phyloP scores from a whole-genome alignment of 2,329 filamentous ascomycete genomes.

The Beauveria medogensis region DNA sequence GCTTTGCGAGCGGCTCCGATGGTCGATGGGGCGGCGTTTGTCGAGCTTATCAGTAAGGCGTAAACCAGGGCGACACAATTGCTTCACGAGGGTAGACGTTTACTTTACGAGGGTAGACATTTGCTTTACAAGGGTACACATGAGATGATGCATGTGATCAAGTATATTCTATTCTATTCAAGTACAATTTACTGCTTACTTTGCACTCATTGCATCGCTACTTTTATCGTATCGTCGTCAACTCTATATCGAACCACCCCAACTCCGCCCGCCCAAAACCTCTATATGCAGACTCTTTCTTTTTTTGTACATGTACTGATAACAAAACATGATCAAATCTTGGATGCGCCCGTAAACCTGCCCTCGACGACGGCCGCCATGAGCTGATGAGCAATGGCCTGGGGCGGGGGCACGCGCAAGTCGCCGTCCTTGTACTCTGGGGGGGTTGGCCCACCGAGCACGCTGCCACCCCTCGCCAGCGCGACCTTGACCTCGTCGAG shows the following conservation, averaged over 20 bases:
- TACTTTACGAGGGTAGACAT: background rate
- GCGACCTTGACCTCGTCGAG: conserved; percentile 75
- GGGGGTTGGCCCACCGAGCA: conserved; percentile 55
- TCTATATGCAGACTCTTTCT: background rate
- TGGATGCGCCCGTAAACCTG: conserved; percentile 51
- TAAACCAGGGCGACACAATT: background rate
- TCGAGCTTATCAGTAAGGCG: background rate
- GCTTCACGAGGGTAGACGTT: background rate
- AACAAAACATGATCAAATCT: conserved; percentile 33
- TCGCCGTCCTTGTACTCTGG: conserved; percentile 66
- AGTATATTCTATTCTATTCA: conserved; percentile 1
- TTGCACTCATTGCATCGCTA: background rate
- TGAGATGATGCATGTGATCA: background rate
- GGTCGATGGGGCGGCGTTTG: conserved; percentile 30
- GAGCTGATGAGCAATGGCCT: conserved; percentile 88
- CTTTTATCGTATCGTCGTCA: conserved; percentile 2
- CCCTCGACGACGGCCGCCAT: conserved; percentile 72
- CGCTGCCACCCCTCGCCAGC: conserved; percentile 55
- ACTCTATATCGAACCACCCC: background rate
- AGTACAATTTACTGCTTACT: background rate
- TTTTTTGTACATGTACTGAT: background rate
- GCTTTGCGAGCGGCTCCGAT: conserved; percentile 29
- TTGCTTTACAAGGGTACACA: background rate
- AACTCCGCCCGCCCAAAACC: background rate
- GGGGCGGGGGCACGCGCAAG: conserved; percentile 72